Conservation (phyloP, 495 filamentous ascomycete genomes). For the Aspergillus leporis region DNA sequence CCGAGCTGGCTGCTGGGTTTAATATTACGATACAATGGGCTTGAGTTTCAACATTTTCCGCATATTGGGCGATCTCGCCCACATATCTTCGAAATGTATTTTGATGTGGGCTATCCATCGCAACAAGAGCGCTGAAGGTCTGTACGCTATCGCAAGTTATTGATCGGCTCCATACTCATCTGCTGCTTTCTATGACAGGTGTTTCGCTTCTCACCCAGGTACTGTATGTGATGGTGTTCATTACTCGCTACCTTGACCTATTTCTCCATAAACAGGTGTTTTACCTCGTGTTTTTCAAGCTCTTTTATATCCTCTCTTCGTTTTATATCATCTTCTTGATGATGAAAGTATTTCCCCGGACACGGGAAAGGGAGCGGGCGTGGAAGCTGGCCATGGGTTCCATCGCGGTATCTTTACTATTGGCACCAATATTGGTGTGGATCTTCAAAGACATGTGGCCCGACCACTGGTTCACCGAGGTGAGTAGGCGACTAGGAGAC, state of each 20-base stretch:
- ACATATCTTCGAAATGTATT: constrained; percentile 82
- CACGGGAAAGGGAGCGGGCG: constrained; percentile 82
- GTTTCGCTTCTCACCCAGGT: constrained; percentile 93
- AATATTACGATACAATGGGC: constrained; percentile 5
- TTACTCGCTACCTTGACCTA: constrained; percentile 84
- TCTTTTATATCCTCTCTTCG: constrained; percentile 83
- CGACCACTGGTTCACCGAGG: constrained; percentile 54
- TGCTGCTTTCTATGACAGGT: constrained; percentile 45
- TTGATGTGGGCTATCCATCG: constrained; percentile 88
- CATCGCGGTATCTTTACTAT: constrained; percentile 55
- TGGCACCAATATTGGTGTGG: constrained; percentile 65
- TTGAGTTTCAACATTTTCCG: constrained; percentile 69
- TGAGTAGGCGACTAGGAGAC: constrained; percentile 33
- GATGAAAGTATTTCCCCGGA: constrained; percentile 82
- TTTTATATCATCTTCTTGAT: constrained; percentile 86
- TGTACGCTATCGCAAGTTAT: constrained; percentile 9
- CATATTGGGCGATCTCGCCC: constrained; percentile 76
- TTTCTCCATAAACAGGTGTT: constrained; percentile 54
- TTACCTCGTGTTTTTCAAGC: constrained; percentile 74
- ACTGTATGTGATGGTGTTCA: constrained; percentile 84
- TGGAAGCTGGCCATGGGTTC: constrained; percentile 80
- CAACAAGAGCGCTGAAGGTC: constrained; percentile 87
- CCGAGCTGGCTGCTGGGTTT: neutral
- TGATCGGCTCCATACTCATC: constrained; percentile 17
- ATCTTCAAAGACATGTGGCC: constrained; percentile 52